Evolutionary conservation across 257 asterid species (phyloP).

Genomic region (Apocynum venetum): DNA sequence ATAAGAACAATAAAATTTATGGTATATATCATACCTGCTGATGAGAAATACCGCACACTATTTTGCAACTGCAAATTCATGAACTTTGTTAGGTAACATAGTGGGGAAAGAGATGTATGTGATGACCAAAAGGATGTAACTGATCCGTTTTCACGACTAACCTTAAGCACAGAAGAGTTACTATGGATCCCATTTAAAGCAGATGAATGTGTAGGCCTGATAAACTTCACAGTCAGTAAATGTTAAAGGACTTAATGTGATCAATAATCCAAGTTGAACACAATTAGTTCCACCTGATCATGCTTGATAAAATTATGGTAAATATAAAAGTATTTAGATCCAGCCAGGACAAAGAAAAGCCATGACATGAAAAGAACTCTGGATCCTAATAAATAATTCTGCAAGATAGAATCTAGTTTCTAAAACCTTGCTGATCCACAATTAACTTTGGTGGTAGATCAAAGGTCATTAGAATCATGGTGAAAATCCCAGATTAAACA

Average conservation of each 20-base stretch:
- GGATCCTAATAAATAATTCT: not conserved
- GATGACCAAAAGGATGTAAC: conserved; percentile 12
- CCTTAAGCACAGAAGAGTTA: conserved; percentile 52
- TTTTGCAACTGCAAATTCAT: conserved; percentile 52
- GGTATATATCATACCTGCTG: conserved; percentile 52
- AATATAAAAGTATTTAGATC: not conserved
- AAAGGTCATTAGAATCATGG: not conserved
- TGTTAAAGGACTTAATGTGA: conserved; percentile 1
- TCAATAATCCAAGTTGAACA: conserved; percentile 4
- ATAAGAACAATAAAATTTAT: conserved; percentile 9
- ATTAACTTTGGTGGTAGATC: not conserved
- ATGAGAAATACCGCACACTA: conserved; percentile 63
- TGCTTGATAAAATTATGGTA: not conserved
- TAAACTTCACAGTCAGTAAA: conserved; percentile 27
- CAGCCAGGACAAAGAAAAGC: not conserved
- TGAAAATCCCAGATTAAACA: not conserved
- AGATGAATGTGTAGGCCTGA: conserved; percentile 55
- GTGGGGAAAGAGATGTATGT: conserved; percentile 4
- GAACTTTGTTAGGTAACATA: conserved; percentile 27
- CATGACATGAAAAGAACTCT: not conserved
- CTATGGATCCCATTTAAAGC: conserved; percentile 41
- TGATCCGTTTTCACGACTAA: conserved; percentile 29
- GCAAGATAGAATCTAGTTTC: not conserved
- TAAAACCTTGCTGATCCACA: not conserved
- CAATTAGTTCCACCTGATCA: not conserved